Conservation (phyloP, 2,329 filamentous ascomycete species). For the Colletotrichum lindemuthianum region DNA sequence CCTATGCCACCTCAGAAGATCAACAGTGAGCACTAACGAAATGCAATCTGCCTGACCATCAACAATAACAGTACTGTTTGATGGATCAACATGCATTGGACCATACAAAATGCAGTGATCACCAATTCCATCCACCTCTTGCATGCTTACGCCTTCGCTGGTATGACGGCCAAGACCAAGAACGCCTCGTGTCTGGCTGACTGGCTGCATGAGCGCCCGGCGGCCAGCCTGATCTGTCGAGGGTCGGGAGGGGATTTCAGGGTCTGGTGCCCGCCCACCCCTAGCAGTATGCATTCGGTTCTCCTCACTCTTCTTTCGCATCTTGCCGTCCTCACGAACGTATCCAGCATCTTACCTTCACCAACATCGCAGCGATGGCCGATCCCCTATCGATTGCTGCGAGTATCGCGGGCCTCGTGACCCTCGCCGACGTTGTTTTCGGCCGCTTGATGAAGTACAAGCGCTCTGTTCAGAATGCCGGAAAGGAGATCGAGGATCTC, state of each 20-base stretch:
- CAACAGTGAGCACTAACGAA: too few species aligned
- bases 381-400: conserved; percentile 19
- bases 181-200: neutral
- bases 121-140: neutral
- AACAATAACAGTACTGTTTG: too few species aligned
- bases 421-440: conserved; percentile 13
- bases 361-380: neutral
- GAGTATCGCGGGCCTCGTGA: conserved; percentile 6
- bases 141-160: neutral
- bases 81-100: too few species aligned
- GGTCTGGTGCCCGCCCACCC: neutral
- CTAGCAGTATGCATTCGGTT: neutral
- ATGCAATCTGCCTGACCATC: too few species aligned
- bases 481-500: neutral
- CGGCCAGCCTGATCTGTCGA: neutral
- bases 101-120: too few species aligned
- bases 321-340: neutral
- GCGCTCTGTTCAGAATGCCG: neutral
- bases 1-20: too few species aligned
- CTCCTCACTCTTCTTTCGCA: neutral
- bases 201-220: neutral
- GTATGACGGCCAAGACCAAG: neutral
- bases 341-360: neutral
- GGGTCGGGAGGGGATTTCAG: neutral
- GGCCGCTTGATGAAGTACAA: neutral